Base-by-base conservation (phyloP, 1,139 yeast species). In the Pichia sp. region DNA sequence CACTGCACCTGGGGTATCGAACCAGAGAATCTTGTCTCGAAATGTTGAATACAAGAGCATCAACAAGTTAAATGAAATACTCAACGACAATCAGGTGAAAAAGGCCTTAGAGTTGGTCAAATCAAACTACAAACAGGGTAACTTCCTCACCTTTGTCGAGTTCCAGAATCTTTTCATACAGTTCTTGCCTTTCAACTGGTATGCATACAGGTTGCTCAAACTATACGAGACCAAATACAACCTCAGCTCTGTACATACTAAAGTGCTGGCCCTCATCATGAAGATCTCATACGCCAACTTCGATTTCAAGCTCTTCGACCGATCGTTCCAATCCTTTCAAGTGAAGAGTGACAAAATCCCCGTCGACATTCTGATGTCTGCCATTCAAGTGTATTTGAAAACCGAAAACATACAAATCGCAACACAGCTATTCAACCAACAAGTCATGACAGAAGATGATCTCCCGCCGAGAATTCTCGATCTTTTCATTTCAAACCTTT, bases 361-460 rank as follows among this genome's bases (percentile, higher is more conserved):
- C 4, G 58, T 58, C 6, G 56, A 53, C 16, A 45, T 60, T 24
- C 50, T 66, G 16, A 52, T 49, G 27, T 43, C 52, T 17, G 66
- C 69, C 6, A 55, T 66, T 42, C 59, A 60, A 42, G 61, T 63
- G 12, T 64, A 64, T 55, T 46, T 65, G 5, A 58, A 62, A 44
- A 57, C 64, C 6, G 67, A 61, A 36, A 63, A 64, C 48, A 56
- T 65, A 10, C 57, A 56, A 30, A 55, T 61, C 53, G 68, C 70
- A 5, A 58, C 57, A 3, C 67, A 64, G 55, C 42, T 66, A 6
- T 67, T 66, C 50, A 63, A 62, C 43, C 67, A 63, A 46, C 58
- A 62, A n/a, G 67, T 64, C 0, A 55, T 63, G 60, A 50, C 67
- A 2, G 59, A 58, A 3, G 44, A 41, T 2, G 30, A 45, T 12